Base-by-base conservation (phyloP, 2,329 filamentous ascomycete genomes). In the Penicillium glabrum region DNA sequence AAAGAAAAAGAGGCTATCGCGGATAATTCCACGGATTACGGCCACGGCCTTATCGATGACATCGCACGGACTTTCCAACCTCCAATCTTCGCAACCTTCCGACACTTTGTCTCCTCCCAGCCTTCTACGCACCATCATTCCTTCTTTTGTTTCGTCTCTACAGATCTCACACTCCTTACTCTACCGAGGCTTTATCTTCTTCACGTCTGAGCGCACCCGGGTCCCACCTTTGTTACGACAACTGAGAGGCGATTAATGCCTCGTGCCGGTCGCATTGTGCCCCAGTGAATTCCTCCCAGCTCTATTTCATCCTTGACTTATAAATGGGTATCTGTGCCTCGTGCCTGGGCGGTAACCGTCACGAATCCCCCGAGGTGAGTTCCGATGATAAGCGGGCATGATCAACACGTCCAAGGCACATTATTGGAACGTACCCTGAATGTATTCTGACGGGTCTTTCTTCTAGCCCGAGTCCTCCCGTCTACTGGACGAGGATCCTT, bases 291-390 rank as follows among this genome's bases (percentile, higher is more conserved):
- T 3, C 9, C 35, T n/a, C 35, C 44, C 26, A 37, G 16, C 7
- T 26, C 49, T 49, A 16, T 26, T 41, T 6, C 21, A 37, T 54
- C 41, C 33, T 52, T 33, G 54, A 52, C 24, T 23, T 41, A 63
- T 69, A 71, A 67, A 79, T 79, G 77, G 77, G 77, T 62, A 62
- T 73, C 58, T 79, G 77, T 65, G 65, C 73, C 56, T 79, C 77
- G 21, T 79, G 77, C 62, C 73, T 79, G 29, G 74, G 75, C 53
- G 64, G 67, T 21, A 61, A 65, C 61, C 72, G 75, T 60, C 72
- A 71, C 50, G 73, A 75, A 41, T 71, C 66, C 53, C 70, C 71
- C 39, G 74, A 77, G 62, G 74, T 61, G 53, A 65, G 64, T 62
- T 14, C 14, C 24, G 23, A 26, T n/a, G 19, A 14, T 23, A 47